Evolutionary conservation across 177 flowering plant species (phyloP), one percentile per base, ranked within the genome.

Genomic region (Tripterygium wilfordii): DNA sequence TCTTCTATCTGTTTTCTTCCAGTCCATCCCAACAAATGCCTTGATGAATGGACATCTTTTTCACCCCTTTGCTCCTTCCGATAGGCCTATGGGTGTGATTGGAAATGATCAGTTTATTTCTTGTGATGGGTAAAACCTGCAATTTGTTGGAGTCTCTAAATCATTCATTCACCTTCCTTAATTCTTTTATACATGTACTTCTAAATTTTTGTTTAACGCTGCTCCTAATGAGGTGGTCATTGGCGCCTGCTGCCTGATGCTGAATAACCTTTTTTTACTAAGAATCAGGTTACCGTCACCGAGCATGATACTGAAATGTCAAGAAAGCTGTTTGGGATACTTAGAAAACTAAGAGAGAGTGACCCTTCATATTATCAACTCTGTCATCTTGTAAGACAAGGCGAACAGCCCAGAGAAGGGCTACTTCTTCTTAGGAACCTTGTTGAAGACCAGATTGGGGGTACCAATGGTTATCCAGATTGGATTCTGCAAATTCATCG

Each of bases 341-440:
- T 94, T 9, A 63, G 77, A 61, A 83, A 58, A 54, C 32, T 67
- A 30, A 75, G 97, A 63, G 81, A 74, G 57, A 58, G 45, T 12
- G 83, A 85, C 33, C 82, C 68, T 43, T 75, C 96, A 20, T 81
- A 65, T 61, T 80, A 76, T 72, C 99, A 78, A 66, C 58, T 83
- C 42, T 74, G 85, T 42, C 78, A 78, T 62, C 71, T 94, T 38
- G 86, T 94, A 30, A 78, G 88, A 64, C 97, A 94, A 78, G 99
- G 95, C 12, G 96, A 94, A 48, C 96, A 90, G 45, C 88, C 89
- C 8, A 77, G 90, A 70, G 99, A 90, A 75, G 85, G 86, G 35
- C 72, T 65, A 46, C 69, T 87, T 63, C 62, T 94, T 14, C 86
- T 92, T 48, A 45, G 74, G 41, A 85, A 83, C 54, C 88, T 94